A percentile compares a stretch with the other conserved stretches of the same genome.
phyloP scores from a whole-genome alignment of 2,329 filamentous ascomycete species.

The Metarhizium brunneum region DNA sequence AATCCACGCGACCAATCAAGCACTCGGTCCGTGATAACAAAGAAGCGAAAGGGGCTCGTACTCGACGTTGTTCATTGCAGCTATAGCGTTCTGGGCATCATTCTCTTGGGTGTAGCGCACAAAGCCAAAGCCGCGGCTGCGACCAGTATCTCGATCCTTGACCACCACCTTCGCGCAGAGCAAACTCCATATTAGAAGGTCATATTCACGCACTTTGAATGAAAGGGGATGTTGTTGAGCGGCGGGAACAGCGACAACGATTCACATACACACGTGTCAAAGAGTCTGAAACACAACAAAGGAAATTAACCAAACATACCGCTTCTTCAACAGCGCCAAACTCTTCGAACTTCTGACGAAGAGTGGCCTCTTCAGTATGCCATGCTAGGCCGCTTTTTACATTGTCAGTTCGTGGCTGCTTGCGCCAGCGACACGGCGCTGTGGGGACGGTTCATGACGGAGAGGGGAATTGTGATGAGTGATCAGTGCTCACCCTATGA shows the following conservation, averaged over 20 bases:
- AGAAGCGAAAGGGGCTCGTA: slow-evolving; percentile 36
- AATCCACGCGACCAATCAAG: neutral
- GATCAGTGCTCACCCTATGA: slow-evolving; percentile 65
- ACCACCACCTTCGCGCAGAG: slow-evolving; percentile 67
- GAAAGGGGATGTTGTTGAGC: neutral
- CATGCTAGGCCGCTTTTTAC: slow-evolving; percentile 78
- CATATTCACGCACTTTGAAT: slow-evolving; percentile 5
- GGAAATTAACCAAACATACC: slow-evolving; percentile 47
- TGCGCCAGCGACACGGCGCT: neutral
- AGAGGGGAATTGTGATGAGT: neutral
- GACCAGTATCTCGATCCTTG: slow-evolving; percentile 92
- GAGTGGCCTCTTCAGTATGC: slow-evolving; percentile 86
- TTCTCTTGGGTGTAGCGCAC: slow-evolving; percentile 74
- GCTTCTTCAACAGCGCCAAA: slow-evolving; percentile 91
- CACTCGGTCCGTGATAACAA: slow-evolving; percentile 11
- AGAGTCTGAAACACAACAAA: neutral
- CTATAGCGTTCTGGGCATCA: slow-evolving; percentile 69
- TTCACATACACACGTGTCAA: neutral
- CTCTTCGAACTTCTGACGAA: slow-evolving; percentile 86
- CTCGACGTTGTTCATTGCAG: slow-evolving; percentile 82
- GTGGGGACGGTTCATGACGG: neutral
- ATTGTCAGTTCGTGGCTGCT: slow-evolving; percentile 12
- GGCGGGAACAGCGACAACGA: neutral
- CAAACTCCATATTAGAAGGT: slow-evolving; percentile 11
- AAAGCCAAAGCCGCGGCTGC: slow-evolving; percentile 95